Percentiles rank a stretch among this genome's conserved stretches.
These are phyloP conservation scores for Vachellia pachyceras DNA, from an alignment of 306 rosid species.

Conservation along the genomic window DNA sequence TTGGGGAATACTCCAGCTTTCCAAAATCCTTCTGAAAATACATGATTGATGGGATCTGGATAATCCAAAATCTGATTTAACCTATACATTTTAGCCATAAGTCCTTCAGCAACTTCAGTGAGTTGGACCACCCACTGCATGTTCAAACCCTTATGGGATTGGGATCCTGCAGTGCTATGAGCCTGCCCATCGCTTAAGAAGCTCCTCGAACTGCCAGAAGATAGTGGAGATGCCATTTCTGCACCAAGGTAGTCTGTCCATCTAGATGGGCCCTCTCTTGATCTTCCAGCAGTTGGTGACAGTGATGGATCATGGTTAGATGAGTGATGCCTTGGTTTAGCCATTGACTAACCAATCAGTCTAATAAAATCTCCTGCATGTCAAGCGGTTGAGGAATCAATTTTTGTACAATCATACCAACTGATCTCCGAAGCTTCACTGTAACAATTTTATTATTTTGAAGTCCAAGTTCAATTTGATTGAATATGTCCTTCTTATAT, in stretches of 20 bases:
- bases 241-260: constrained; percentile 94
- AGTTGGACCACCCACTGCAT: constrained; percentile 94
- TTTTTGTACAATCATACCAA: constrained; percentile 13
- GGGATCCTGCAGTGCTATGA: constrained; percentile 65
- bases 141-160: constrained; percentile 76
- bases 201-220: constrained; percentile 69
- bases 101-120: constrained; percentile 92
- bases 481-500: background rate
- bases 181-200: constrained; percentile 65
- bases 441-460: constrained; percentile 6
- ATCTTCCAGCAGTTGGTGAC: constrained; percentile 76
- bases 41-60: constrained; percentile 85
- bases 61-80: constrained; percentile 93
- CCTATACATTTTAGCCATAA: constrained; percentile 98
- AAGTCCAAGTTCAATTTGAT: constrained; percentile 21
- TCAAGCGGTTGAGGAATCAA: constrained; percentile 42
- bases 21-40: constrained; percentile 91
- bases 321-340: constrained; percentile 62
- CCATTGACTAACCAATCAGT: constrained; percentile 55
- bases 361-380: constrained; percentile 46
- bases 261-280: constrained; percentile 88
- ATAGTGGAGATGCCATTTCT: constrained; percentile 67
- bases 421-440: constrained; percentile 16
- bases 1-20: constrained; percentile 91
- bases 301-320: constrained; percentile 76